phyloP scores from a whole-genome alignment of 2,329 filamentous ascomycete genomes.

The Fusarium sacchari region DNA sequence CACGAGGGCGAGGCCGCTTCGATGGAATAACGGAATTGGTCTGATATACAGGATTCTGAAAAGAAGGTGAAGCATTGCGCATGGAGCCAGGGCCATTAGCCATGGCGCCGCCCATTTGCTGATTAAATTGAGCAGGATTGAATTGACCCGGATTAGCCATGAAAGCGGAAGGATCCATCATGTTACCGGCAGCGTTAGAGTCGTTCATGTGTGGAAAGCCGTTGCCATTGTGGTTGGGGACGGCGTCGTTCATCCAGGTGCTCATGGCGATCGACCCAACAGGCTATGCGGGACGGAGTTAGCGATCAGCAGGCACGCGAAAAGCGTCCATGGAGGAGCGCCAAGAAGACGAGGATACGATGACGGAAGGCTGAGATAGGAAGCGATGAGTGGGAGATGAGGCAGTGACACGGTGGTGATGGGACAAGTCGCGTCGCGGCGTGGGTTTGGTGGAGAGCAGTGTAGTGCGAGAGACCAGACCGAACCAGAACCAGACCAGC shows the following conservation, averaged over 20 bases:
- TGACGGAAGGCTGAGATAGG: constrained; percentile 53
- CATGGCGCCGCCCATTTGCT: constrained; percentile 67
- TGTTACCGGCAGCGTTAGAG: constrained; percentile 64
- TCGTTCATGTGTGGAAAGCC: constrained; percentile 73
- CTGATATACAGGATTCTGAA: constrained; percentile 81
- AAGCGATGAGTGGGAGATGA: constrained; percentile 48
- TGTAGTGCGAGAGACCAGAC: constrained; percentile 48
- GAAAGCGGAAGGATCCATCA: constrained; percentile 74
- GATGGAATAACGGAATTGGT: constrained; percentile 89
- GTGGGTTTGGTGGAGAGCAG: constrained; percentile 53
- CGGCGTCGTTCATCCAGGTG: constrained; percentile 78
- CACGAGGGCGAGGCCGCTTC: constrained; percentile 82
- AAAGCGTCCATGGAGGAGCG: constrained; percentile 54
- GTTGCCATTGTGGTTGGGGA: constrained; percentile 76
- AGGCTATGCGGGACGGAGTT: constrained; percentile 56
- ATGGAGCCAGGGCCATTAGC: constrained; percentile 84
- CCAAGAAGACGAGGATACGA: constrained; percentile 44
- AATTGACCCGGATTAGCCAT: constrained; percentile 70
- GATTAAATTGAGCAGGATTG: constrained; percentile 68
- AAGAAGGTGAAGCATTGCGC: constrained; percentile 83
- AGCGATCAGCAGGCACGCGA: constrained; percentile 55
- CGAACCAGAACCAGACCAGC: constrained; percentile 35
- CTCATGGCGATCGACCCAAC: constrained; percentile 69
- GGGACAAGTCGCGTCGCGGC: constrained; percentile 56
- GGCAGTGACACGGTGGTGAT: constrained; percentile 60